These are phyloP conservation scores for Lasiodiplodia sp. DNA, from an alignment of 2,329 filamentous ascomycete genomes.

Conservation along the genomic window DNA sequence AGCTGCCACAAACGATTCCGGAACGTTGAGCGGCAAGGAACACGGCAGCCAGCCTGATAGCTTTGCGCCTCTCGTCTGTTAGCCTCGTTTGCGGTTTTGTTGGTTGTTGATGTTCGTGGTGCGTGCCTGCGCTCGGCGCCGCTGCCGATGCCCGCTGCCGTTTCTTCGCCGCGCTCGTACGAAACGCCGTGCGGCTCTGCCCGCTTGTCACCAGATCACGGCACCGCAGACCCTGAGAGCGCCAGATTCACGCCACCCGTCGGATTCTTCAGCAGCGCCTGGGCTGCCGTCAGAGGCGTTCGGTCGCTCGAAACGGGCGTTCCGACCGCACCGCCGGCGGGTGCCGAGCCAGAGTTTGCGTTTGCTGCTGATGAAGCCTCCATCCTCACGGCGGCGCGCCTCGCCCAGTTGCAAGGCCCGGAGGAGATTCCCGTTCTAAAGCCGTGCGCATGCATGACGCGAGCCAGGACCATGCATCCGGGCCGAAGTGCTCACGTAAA, in stretches of 20 bases:
- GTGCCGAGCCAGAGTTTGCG: conserved; percentile 7
- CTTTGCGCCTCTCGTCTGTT: background rate
- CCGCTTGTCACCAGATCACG: conserved; percentile 16
- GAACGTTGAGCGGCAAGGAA: conserved; percentile 4
- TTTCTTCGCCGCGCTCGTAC: conserved; percentile 1
- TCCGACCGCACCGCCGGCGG: conserved; percentile 7
- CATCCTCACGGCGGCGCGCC: background rate
- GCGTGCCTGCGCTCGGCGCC: background rate
- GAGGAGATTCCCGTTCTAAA: conserved; percentile 19
- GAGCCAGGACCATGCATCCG: conserved; percentile 17
- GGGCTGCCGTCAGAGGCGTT: conserved; percentile 22
- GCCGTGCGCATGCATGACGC: conserved; percentile 23
- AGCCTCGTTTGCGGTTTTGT: background rate
- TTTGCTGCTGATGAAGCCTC: conserved; percentile 17
- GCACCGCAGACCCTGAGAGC: conserved; percentile 11
- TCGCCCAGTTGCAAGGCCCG: conserved; percentile 11
- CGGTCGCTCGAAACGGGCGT: background rate
- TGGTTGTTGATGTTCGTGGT: background rate
- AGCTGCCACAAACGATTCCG: background rate
- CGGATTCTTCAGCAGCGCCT: conserved; percentile 7
- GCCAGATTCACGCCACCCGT: conserved; percentile 24
- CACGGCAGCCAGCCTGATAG: background rate
- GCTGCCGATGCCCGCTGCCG: background rate
- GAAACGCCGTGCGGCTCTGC: conserved; percentile 16
- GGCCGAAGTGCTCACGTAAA: conserved; percentile 22